These are phyloP conservation scores for Steccherinum ochraceum DNA, from an alignment of 768 basidiomycete species.

Conservation along the genomic window DNA sequence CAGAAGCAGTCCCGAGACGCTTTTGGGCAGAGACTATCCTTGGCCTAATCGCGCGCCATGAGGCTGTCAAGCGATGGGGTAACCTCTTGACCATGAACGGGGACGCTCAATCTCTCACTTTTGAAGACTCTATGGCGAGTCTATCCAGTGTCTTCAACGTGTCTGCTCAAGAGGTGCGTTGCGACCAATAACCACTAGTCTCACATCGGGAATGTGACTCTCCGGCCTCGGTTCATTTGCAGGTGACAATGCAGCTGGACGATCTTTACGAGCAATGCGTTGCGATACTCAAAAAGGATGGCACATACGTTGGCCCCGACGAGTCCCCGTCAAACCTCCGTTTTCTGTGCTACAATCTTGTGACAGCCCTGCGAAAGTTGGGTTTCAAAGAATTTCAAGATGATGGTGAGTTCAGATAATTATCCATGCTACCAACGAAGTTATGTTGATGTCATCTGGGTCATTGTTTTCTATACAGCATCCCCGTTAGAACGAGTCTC, in stretches of 20 bases:
- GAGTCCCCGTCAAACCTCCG: conserved; percentile 28
- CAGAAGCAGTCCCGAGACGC: conserved; percentile 8
- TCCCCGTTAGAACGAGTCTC: conserved; percentile 34
- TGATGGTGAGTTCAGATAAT: too few relatives aligned
- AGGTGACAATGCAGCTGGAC: conserved; percentile 38
- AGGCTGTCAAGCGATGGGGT: conserved; percentile 1
- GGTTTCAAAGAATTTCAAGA: too few relatives aligned
- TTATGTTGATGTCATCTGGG: too few relatives aligned
- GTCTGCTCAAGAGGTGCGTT: conserved; percentile 35
- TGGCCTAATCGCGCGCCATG: conserved; percentile 8
- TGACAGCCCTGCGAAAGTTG: conserved; percentile 40
- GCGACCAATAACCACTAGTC: background rate
- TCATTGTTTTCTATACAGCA: too few relatives aligned
- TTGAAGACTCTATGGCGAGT: conserved; percentile 41
- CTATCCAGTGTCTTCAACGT: conserved; percentile 48
- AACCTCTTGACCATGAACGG: background rate
- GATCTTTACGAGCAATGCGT: conserved; percentile 35
- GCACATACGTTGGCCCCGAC: conserved; percentile 23
- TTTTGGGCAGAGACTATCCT: conserved; percentile 11
- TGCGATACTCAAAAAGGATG: conserved; percentile 26
- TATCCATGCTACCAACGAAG: too few relatives aligned
- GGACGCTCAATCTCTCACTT: conserved; percentile 8
- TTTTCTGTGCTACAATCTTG: conserved; percentile 36
- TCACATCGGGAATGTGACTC: too few relatives aligned
- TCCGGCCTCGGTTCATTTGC: too few relatives aligned